phyloP scores from a whole-genome alignment of 495 filamentous ascomycete genomes.

The Thozetella sp. region DNA sequence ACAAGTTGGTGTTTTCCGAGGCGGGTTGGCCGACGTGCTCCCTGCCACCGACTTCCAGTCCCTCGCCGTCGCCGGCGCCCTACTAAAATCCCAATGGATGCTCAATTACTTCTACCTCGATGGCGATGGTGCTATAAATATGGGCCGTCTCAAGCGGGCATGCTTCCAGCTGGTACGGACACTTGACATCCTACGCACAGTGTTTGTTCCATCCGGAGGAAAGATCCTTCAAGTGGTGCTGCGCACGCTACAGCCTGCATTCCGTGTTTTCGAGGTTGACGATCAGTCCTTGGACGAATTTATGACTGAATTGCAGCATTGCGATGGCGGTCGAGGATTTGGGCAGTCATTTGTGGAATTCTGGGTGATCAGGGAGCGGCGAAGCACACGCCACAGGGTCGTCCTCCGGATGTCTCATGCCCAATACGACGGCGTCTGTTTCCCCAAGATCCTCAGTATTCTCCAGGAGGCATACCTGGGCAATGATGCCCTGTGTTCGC shows the following conservation, averaged over 20 bases:
- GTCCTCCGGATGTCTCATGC: slow-evolving; percentile 67
- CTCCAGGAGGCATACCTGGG: slow-evolving; percentile 57
- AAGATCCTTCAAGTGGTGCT: slow-evolving; percentile 64
- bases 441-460: slow-evolving; percentile 56
- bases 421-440: slow-evolving; percentile 68
- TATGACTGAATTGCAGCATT: slow-evolving; percentile 12
- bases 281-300: slow-evolving; percentile 44
- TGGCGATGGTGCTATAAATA: slow-evolving; percentile 45
- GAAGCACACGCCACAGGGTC: slow-evolving; percentile 49
- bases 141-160: slow-evolving; percentile 46
- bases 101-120: slow-evolving; percentile 61
- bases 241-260: slow-evolving; percentile 49
- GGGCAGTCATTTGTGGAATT: slow-evolving; percentile 58
- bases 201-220: slow-evolving; percentile 57
- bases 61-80: slow-evolving; percentile 54
- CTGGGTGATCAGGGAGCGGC: slow-evolving; percentile 50
- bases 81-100: slow-evolving; percentile 46
- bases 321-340: slow-evolving; percentile 42
- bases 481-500: slow-evolving; percentile 31
- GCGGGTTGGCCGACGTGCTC: slow-evolving; percentile 51
- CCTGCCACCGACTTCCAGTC: slow-evolving; percentile 66
- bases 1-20: slow-evolving; percentile 56
- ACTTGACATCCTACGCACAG: slow-evolving; percentile 64
- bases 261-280: slow-evolving; percentile 51
- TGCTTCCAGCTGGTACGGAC: slow-evolving; percentile 33